A percentile compares a stretch with the other conserved stretches of the same genome.
Conservation (phyloP, 306 rosid species). For the Pueraria montana region DNA sequence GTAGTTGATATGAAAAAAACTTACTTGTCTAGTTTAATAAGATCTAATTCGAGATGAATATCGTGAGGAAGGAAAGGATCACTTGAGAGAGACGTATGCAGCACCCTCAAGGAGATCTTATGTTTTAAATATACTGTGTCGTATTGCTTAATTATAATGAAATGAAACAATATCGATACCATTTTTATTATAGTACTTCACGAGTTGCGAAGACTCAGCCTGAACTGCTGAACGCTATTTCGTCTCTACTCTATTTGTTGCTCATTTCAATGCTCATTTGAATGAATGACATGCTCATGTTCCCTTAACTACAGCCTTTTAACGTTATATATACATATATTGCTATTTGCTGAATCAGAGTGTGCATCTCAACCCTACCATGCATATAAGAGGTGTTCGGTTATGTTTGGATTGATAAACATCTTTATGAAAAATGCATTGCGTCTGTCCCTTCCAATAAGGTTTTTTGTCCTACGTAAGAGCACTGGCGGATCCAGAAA, state of each 20-base stretch:
- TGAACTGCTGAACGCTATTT: conserved; percentile 58
- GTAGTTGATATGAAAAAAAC: background rate
- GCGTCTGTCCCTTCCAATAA: no score
- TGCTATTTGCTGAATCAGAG: background rate
- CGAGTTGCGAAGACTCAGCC: conserved; percentile 30
- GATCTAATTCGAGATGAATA: background rate
- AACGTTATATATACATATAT: background rate
- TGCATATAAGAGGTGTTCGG: no score
- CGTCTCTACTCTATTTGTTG: conserved; percentile 48
- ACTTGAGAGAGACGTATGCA: background rate
- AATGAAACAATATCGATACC: background rate
- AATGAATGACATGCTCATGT: conserved; percentile 22
- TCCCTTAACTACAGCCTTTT: conserved; percentile 9
- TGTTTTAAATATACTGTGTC: background rate
- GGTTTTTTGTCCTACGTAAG: no score
- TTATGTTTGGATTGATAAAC: no score
- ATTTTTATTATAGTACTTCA: conserved; percentile 39
- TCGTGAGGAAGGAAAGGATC: background rate
- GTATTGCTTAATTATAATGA: background rate
- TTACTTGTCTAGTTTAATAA: background rate
- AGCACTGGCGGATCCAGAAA: no score
- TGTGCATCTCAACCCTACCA: no score
- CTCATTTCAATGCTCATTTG: conserved; percentile 22
- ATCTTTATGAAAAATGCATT: no score
- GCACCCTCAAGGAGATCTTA: background rate